Base-by-base conservation (phyloP, 2,329 filamentous ascomycete genomes). In the Grosmannia penicillata region DNA sequence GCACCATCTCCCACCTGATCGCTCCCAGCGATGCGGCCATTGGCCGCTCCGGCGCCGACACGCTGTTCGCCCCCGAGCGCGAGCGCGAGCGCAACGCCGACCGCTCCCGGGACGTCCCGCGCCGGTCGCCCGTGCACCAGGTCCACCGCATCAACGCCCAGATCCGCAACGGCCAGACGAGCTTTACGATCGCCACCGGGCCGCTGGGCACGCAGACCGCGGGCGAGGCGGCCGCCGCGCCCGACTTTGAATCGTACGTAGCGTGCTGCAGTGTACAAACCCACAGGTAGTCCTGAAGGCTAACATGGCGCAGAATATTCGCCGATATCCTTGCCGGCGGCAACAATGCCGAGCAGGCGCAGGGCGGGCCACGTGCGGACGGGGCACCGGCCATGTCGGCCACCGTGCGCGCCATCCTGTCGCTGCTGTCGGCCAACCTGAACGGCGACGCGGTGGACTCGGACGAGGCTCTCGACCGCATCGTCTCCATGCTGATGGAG, bases 401-500 rank as follows among this genome's bases (percentile, higher is more conserved):
- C 14, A 60, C 61, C 24, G 52, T 77, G 5, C 65, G 66, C 25
- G 65, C 70, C n/a, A 57, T 78, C 6, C 56, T 79, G 15, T 60
- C 59, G 8, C 54, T 56, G 26, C 47, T 78, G 19, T 56, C 77
- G 67, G 57, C 10, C 41, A 66, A 61, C 8, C 58, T 63, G 14
- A 66, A 72, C 42, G 83, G 86, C 17, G 89, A 96, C 56, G 83
- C 78, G 8, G 89, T 94, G 1, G 93, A 89, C 55, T 81, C 82
- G 0, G 84, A 96, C 57, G 86, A 94, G 59, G 87, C 82, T 3
- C 64, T 96, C 24, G 89, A 98, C 54, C 75, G 81, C 25, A 83
- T 96, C 46, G 81, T 98, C 40, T 81, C 83, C 0, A 74, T 82
- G 48, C 66, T 96, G 31, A 91, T 95, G 78, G 89, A 95, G 48